A percentile compares a stretch with the other conserved stretches of the same genome.
phyloP scores from a whole-genome alignment of 192 early-diverging fungal genomes.

The Cetraspora pellucida region DNA sequence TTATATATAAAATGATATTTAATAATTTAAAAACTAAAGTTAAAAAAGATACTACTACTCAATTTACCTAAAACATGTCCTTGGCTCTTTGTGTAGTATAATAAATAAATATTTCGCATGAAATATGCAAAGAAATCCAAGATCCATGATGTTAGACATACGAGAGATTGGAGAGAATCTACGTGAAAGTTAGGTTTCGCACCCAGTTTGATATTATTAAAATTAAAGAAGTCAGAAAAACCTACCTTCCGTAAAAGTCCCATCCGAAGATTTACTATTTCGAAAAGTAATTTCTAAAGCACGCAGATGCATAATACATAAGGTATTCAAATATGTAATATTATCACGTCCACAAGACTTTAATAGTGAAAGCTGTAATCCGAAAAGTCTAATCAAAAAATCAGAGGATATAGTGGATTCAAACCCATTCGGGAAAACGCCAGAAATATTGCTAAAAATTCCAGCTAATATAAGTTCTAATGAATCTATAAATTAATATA shows the following conservation, averaged over 20 bases:
- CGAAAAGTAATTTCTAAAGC: conserved; percentile 2
- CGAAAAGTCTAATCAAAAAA: conserved; percentile 17
- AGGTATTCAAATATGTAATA: conserved; percentile 22
- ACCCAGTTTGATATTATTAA: neutral
- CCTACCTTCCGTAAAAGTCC: neutral
- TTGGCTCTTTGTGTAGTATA: neutral
- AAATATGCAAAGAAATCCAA: conserved; percentile 21
- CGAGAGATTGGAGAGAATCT: conserved; percentile 15
- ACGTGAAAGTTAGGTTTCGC: neutral
- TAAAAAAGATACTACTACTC: neutral
- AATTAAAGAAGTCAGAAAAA: neutral
- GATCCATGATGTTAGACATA: conserved; percentile 6
- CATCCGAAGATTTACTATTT: neutral
- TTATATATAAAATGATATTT: neutral
- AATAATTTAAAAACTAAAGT: too few relatives aligned
- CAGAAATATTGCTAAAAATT: conserved; percentile 15
- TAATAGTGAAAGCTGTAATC: conserved; percentile 26
- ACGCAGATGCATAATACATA: conserved; percentile 7
- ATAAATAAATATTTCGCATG: neutral
- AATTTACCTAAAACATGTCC: neutral
- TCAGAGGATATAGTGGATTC: neutral
- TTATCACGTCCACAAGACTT: conserved; percentile 8
- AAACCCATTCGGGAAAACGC: neutral
- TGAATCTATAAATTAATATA: conserved; percentile 6
- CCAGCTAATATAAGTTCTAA: neutral